Base-by-base conservation (phyloP, 805 yeast species). In the Lipomyces chichibuensis region DNA sequence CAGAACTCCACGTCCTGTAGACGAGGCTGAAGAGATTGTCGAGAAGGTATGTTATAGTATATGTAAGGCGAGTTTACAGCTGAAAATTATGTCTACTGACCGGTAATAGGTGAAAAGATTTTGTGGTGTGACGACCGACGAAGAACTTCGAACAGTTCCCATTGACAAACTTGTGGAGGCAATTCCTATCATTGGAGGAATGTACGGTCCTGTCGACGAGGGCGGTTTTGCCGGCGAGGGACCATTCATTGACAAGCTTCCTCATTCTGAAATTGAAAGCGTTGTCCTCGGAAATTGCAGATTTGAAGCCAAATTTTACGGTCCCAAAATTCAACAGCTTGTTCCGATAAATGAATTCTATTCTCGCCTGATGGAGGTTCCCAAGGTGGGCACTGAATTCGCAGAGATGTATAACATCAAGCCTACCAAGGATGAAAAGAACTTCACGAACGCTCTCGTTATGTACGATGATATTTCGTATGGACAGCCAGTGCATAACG, bases 281-380 rank as follows among this genome's bases (percentile, higher is more conserved):
- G 66, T 73, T 2, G 57, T 76, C 25, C 59, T 76, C 37, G 74
- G 77, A 43, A 77, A 76, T 66, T 75, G 78, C 49, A 63, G 70
- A 2, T 68, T 57, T 7, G 73, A 75, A 29, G 77, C 51, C 65
- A 68, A 61, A 71, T 72, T 63, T 62, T 74, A 67, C 53, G 67
- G 63, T 2, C 69, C 70, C 17, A 55, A 64, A 33, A 43, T 64
- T 29, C 49, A 37, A 14, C 68, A 53, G n/a, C 51, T 60, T 11
- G 64, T 64, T 13, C 72, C 65, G 2, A 60, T 64, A 3, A 63
- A 62, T 29, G 56, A 49, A 29, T 62, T 71, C 6, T 57, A 59
- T 29, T 53, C 52, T 23, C 51, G 67, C 17, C 25, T 68, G 17
- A 9, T 37, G 23, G 59, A 60, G 32, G 70, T 69, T 3, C 69